Percentiles rank a stretch among this genome's conserved stretches.
These are phyloP conservation scores for Penicillium longicatenatum DNA, from an alignment of 495 filamentous ascomycete species.

Conservation along the genomic window DNA sequence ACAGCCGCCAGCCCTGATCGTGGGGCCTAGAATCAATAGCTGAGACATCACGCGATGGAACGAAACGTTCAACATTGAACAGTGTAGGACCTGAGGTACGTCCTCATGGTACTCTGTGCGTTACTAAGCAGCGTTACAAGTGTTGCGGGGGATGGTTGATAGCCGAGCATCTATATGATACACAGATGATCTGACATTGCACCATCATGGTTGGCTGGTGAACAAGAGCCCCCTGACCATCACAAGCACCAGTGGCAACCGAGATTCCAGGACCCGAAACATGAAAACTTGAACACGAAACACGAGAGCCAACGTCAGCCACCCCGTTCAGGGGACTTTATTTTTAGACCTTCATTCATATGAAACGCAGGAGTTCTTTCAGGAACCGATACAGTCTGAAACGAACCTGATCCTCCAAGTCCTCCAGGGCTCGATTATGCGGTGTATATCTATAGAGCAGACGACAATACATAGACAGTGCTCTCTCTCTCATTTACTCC, in stretches of 20 bases:
- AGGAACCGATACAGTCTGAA: not conserved
- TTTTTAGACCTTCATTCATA: conserved; percentile 6
- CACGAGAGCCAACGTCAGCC: conserved; percentile 7
- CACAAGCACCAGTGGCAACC: not conserved
- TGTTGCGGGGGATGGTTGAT: not conserved
- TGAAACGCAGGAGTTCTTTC: conserved; percentile 4
- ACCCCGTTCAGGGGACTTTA: not conserved
- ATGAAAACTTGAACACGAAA: not conserved
- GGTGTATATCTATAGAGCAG: not conserved
- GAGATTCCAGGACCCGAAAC: not conserved
- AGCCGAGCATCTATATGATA: conserved; percentile 3
- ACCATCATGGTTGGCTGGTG: not conserved
- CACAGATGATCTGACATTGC: not conserved
- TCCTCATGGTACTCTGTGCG: no score
- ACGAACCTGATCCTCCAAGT: conserved; percentile 1
- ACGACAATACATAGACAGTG: no score
- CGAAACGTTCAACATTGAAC: no score
- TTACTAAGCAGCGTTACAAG: no score
- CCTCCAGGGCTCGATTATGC: no score
- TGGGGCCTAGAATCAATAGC: no score
- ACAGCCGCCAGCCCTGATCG: not conserved
- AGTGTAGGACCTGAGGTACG: no score
- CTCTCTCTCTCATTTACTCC: not conserved
- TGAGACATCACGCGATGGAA: no score
- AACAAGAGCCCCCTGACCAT: not conserved